Conservation (phyloP, 768 basidiomycete species). For the Kwoniella botswanensis region DNA sequence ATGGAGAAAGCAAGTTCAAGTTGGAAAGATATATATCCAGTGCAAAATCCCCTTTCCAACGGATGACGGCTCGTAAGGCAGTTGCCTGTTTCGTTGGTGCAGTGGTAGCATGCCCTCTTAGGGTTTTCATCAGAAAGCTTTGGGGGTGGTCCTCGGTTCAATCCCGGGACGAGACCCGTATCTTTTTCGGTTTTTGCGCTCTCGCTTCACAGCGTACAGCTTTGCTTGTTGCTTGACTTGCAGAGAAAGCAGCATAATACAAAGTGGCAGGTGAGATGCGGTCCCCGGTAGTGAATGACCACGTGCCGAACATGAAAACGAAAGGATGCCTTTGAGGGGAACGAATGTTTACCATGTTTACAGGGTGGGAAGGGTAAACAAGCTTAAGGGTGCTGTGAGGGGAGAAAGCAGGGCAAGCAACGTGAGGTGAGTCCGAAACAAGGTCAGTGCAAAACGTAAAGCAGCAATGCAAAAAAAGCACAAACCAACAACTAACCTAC, state of each 20-base stretch:
- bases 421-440: neutral
- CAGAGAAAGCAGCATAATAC: too few species aligned
- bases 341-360: too few species aligned
- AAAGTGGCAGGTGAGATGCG: too few species aligned
- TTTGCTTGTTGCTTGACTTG: too few species aligned
- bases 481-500: neutral
- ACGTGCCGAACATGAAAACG: too few species aligned
- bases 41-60: slow-evolving; percentile 2
- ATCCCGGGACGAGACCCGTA: slow-evolving; percentile 33
- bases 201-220: too few species aligned
- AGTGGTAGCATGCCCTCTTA: slow-evolving; percentile 35
- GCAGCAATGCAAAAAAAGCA: neutral
- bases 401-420: neutral
- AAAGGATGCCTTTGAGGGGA: too few species aligned
- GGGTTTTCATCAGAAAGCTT: slow-evolving; percentile 28
- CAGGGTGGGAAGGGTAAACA: neutral
- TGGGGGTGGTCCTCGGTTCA: slow-evolving; percentile 34
- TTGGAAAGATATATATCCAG: neutral
- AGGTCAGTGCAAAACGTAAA: neutral
- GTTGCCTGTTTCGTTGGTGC: slow-evolving; percentile 31
- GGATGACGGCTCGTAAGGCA: slow-evolving; percentile 22
- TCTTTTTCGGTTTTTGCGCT: slow-evolving; percentile 3
- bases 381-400: neutral
- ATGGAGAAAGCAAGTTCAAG: too few species aligned
- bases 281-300: too few species aligned